Base-by-base conservation (phyloP, 2,329 filamentous ascomycete genomes). In the Aaosphaeria pasadenensis region DNA sequence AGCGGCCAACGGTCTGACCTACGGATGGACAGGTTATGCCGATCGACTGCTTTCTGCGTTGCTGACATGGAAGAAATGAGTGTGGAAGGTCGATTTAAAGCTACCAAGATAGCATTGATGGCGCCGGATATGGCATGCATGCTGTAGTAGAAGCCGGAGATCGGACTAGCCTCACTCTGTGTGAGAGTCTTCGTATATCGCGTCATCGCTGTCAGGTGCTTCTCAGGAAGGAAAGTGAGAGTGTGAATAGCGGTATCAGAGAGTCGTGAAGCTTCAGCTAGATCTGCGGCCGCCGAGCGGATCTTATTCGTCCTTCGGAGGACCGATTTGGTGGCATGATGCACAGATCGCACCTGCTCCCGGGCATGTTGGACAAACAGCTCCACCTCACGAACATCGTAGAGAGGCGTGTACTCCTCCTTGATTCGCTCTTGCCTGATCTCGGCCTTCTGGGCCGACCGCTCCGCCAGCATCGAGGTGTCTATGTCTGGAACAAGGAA, bases 401-500 rank as follows among this genome's bases (percentile, higher is more conserved):
- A 75, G 32, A 96, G 79, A 1, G 94, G 91, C 54, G 89, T 85
- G 60, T 89, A 89, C 65, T 99, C 94, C 51, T 99, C 94, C 45
- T 84, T 82, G 32, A 99, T 86, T 47, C 86, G 91, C 64, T 99
- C 94, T 3, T 83, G 77, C 30, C 92, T 82, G 0, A 87, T 84
- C 66, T 91, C 87, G 4, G 90, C 88, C 71, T 99, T 99, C 52
- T 91, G 83, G 47, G 85, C 84, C 54, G 89, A 95, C 43, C 94
- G 84, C 67, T 95, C 87, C 45, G 89, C 87, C 79, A 97, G 92
- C 82, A 91, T 90, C 17, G 90, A 85, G 0, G 89, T 81, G 65
- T 96, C 89, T 43, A 99, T 83, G 58, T 99, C 94, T 1, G 94
- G 94, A 9, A 99, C 91, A 1, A 99, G 80, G 71, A 99, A 96